Conservation (phyloP, 768 basidiomycete species). For the Tylopilus sp. region DNA sequence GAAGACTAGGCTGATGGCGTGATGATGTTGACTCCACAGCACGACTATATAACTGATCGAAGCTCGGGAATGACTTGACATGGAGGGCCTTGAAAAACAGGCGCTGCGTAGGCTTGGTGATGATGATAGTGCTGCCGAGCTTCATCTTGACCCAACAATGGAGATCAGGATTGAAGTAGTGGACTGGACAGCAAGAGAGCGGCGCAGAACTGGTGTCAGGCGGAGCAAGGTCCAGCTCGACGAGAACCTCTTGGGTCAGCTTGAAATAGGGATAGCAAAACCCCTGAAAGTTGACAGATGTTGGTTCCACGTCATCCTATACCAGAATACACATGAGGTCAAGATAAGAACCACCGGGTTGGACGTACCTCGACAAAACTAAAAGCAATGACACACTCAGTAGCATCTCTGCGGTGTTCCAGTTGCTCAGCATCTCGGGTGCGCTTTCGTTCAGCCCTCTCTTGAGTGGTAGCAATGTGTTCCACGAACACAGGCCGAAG, state of each 20-base stretch:
- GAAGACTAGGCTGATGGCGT: background rate
- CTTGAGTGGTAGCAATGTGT: background rate
- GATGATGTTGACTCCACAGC: background rate
- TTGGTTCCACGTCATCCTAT: background rate
- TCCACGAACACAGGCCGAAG: too few species aligned
- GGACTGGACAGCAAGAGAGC: too few species aligned
- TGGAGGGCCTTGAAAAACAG: background rate
- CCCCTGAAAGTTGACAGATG: background rate
- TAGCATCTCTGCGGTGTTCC: background rate
- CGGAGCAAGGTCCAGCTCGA: too few species aligned
- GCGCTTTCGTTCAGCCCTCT: background rate
- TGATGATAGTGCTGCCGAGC: background rate
- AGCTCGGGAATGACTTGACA: background rate
- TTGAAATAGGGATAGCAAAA: background rate
- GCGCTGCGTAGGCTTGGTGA: background rate
- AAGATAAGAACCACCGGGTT: too few species aligned
- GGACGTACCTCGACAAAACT: background rate
- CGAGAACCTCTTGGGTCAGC: background rate
- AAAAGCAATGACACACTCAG: background rate
- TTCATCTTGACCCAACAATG: background rate
- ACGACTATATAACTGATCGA: background rate
- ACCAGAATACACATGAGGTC: background rate
- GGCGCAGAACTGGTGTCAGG: too few species aligned
- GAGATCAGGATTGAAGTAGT: background rate
- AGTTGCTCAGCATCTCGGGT: background rate